A percentile compares a stretch with the other conserved stretches of the same genome.
phyloP scores from a whole-genome alignment of 176 grass and related monocot species.

The Lolium perenne region DNA sequence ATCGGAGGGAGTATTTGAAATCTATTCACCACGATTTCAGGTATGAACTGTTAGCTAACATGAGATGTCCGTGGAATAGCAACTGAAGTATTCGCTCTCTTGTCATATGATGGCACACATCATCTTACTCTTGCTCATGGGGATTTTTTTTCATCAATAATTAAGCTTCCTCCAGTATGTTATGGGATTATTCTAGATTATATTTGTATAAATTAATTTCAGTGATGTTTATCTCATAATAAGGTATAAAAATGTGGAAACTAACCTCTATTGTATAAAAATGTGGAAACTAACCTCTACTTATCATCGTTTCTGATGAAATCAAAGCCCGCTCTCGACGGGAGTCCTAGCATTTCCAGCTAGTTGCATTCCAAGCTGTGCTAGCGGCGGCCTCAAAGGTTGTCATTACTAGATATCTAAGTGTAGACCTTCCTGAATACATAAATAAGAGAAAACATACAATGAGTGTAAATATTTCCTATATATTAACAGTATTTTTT shows the following conservation, averaged over 20 bases:
- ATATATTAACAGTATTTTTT: no score
- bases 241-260: constrained; percentile 30
- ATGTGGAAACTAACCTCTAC: no score
- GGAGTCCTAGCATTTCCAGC: constrained; percentile 61
- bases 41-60: constrained; percentile 55
- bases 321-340: constrained; percentile 76
- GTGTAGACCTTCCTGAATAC: no score
- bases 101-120: constrained; percentile 92
- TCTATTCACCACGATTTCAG: constrained; percentile 5
- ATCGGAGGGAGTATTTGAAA: no score
- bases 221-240: constrained; percentile 30
- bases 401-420: no score
- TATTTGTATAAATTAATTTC: constrained; percentile 33
- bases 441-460: no score
- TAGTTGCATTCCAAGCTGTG: constrained; percentile 60
- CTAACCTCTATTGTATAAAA: constrained; percentile 70
- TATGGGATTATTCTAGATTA: constrained; percentile 76
- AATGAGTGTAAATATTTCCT: no score
- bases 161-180: constrained; percentile 94
- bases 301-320: constrained; percentile 90
- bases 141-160: constrained; percentile 91
- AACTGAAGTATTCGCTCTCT: constrained; percentile 69
- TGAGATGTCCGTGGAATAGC: constrained; percentile 66
- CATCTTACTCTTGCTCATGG: constrained; percentile 86
- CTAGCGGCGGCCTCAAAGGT: constrained; percentile 60